Evolutionary conservation across 495 filamentous ascomycete species (phyloP).

Genomic region (Entonaema liquescens): DNA sequence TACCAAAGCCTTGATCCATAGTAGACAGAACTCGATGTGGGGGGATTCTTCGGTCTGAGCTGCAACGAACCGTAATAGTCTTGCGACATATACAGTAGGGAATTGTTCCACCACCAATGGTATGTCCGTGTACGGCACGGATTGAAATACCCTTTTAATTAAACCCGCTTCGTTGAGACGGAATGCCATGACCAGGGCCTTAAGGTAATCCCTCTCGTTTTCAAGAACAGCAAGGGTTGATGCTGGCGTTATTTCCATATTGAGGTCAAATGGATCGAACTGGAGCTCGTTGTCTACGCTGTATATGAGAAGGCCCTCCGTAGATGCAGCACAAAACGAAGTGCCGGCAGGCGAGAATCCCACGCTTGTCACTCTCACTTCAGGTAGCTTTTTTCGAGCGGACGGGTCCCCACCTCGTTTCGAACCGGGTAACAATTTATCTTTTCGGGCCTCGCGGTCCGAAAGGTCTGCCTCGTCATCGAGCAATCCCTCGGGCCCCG

Average conservation of each 20-base stretch:
- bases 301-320: constrained; percentile 93
- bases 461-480: constrained; percentile 89
- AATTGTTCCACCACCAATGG: constrained; percentile 78
- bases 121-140: constrained; percentile 79
- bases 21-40: constrained; percentile 90
- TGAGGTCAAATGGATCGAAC: constrained; percentile 96
- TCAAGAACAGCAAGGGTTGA: constrained; percentile 78
- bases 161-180: constrained; percentile 83
- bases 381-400: constrained; percentile 74
- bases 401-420: constrained; percentile 83
- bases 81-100: constrained; percentile 84
- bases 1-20: constrained; percentile 90
- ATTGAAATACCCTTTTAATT: constrained; percentile 84
- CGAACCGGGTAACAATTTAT: constrained; percentile 85
- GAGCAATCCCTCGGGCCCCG: constrained; percentile 81
- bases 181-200: constrained; percentile 96
- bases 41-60: constrained; percentile 87
- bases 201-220: constrained; percentile 81
- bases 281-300: constrained; percentile 79
- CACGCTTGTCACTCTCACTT: constrained; percentile 85
- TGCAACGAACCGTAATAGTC: constrained; percentile 84
- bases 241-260: constrained; percentile 87
- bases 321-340: constrained; percentile 92
- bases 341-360: constrained; percentile 89
- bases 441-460: constrained; percentile 84